These are phyloP conservation scores for Lactarius evosmus DNA, from an alignment of 768 basidiomycete genomes.

Conservation along the genomic window DNA sequence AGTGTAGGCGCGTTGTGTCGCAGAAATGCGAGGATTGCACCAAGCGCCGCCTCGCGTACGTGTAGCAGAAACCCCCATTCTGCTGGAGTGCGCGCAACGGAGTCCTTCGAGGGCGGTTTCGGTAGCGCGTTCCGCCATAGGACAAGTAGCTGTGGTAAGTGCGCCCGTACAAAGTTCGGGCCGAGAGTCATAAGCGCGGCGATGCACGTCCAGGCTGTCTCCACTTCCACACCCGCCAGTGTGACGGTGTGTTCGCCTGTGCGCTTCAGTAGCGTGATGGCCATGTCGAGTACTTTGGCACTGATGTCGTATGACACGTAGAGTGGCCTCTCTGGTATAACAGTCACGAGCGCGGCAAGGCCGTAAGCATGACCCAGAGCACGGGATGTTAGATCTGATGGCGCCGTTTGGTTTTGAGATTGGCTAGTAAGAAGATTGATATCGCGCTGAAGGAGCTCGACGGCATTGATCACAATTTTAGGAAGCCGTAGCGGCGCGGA, in stretches of 20 bases:
- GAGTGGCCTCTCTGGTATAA: slow-evolving; percentile 82
- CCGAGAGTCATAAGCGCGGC: slow-evolving; percentile 89
- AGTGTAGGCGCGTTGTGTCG: slow-evolving; percentile 70
- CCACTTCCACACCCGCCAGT: slow-evolving; percentile 78
- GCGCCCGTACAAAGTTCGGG: slow-evolving; percentile 88
- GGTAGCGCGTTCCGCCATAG: slow-evolving; percentile 97
- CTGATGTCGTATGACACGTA: slow-evolving; percentile 95
- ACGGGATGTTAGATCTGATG: slow-evolving; percentile 65
- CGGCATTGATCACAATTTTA: slow-evolving; percentile 68
- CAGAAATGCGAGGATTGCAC: slow-evolving; percentile 86
- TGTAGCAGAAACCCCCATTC: slow-evolving; percentile 93
- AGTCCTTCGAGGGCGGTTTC: slow-evolving; percentile 89
- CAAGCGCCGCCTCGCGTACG: slow-evolving; percentile 85
- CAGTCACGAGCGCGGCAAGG: slow-evolving; percentile 79
- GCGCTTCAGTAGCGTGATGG: slow-evolving; percentile 84
- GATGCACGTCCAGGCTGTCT: slow-evolving; percentile 92
- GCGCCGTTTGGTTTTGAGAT: slow-evolving; percentile 55
- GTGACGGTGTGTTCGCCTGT: slow-evolving; percentile 88
- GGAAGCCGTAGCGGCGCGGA: slow-evolving; percentile 84
- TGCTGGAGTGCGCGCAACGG: slow-evolving; percentile 58
- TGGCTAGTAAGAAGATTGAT: slow-evolving; percentile 54
- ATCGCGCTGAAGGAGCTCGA: slow-evolving; percentile 83
- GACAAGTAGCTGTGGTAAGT: slow-evolving; percentile 90
- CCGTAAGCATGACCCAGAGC: slow-evolving; percentile 88
- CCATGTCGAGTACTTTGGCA: slow-evolving; percentile 86